Evolutionary conservation across 2,329 filamentous ascomycete genomes (phyloP).

Genomic region (Scedosporium apiospermum): DNA sequence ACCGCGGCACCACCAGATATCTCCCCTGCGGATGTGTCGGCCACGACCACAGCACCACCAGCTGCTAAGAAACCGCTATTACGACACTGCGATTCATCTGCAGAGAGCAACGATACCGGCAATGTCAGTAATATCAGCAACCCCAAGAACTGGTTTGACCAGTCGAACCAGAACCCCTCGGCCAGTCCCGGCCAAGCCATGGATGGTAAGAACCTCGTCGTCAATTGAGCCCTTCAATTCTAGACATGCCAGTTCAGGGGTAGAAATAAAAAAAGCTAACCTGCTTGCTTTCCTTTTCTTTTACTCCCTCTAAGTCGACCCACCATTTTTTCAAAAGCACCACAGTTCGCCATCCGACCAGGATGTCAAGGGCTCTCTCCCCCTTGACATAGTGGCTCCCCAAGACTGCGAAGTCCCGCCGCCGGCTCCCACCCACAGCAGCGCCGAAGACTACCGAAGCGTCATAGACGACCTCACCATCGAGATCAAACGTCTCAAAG

Average conservation of each 20-base stretch:
- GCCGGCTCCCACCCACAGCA: slow-evolving; percentile 40
- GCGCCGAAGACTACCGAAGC: slow-evolving; percentile 65
- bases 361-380: slow-evolving; percentile 9
- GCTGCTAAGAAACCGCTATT: neutral
- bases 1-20: neutral
- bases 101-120: slow-evolving; percentile 37
- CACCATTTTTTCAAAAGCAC: slow-evolving; percentile 45
- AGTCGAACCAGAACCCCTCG: slow-evolving; percentile 39
- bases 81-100: slow-evolving; percentile 31
- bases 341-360: slow-evolving; percentile 43
- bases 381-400: slow-evolving; percentile 12
- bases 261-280: neutral
- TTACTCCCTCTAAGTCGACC: slow-evolving; percentile 28
- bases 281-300: neutral
- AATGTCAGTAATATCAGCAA: slow-evolving; percentile 34
- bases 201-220: slow-evolving; percentile 29
- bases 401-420: slow-evolving; percentile 18
- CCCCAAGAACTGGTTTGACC: slow-evolving; percentile 44
- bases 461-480: slow-evolving; percentile 84
- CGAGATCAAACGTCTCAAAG: slow-evolving; percentile 71
- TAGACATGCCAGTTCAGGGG: neutral
- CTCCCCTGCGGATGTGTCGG: neutral
- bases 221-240: neutral
- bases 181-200: slow-evolving; percentile 33
- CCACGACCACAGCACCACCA: neutral